Evolutionary conservation across 371 early-diverging fungal genomes (phyloP).

Genomic region (Mortierella sp.): DNA sequence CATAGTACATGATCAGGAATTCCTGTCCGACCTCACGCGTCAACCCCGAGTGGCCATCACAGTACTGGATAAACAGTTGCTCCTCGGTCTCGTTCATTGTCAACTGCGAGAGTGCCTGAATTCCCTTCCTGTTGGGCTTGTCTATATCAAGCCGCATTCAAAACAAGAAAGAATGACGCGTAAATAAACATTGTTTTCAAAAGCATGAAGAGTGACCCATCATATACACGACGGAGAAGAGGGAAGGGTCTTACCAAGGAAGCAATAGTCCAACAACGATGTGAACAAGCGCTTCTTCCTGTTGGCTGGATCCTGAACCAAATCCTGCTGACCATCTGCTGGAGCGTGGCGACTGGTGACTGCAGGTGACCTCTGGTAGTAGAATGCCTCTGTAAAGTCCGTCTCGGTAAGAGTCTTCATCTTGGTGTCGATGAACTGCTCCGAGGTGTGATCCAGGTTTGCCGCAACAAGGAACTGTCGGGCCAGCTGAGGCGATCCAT

Average conservation of each 20-base stretch:
- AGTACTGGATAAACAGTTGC: constrained; percentile 30
- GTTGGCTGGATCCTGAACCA: not conserved
- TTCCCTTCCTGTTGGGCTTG: constrained; percentile 47
- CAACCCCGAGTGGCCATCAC: constrained; percentile 29
- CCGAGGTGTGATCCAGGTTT: constrained; percentile 34
- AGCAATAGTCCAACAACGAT: constrained; percentile 35
- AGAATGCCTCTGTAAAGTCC: constrained; percentile 49
- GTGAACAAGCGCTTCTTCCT: constrained; percentile 23
- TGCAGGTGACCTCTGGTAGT: constrained; percentile 34
- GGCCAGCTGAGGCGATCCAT: constrained; percentile 45
- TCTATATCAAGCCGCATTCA: no score
- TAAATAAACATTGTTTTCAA: not conserved
- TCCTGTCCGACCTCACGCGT: constrained; percentile 46
- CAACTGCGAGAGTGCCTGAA: constrained; percentile 29
- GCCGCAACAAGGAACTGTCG: constrained; percentile 43
- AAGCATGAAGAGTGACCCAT: not conserved
- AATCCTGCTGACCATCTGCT: not conserved
- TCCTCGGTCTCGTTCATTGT: constrained; percentile 42
- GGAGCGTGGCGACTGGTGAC: not conserved
- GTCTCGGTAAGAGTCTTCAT: constrained; percentile 37
- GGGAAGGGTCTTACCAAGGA: constrained; percentile 22
- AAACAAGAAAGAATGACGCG: no score
- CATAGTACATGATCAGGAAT: constrained; percentile 51
- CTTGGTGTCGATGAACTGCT: constrained; percentile 34
- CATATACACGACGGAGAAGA: not conserved